These are phyloP conservation scores for Suhomyces panamericanus DNA, from an alignment of 1,139 yeast genomes.

Conservation along the genomic window DNA sequence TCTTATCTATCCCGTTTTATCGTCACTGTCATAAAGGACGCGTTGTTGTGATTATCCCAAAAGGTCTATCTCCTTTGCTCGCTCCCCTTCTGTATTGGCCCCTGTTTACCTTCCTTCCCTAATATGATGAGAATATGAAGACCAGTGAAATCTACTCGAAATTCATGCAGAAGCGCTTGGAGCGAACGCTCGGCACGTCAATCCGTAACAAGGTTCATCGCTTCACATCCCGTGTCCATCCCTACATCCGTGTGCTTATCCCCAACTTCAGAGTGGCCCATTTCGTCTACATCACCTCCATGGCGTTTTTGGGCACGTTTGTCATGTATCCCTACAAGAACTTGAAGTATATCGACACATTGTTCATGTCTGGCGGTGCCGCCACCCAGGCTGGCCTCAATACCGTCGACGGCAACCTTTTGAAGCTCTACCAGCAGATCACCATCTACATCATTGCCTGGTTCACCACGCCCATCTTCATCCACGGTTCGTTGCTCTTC, in stretches of 20 bases:
- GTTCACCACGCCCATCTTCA: slow-evolving; percentile 83
- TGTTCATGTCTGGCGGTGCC: slow-evolving; percentile 75
- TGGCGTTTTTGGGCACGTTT: slow-evolving; percentile 66
- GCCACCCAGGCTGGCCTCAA: slow-evolving; percentile 92
- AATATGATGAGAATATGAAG: slow-evolving; percentile 8
- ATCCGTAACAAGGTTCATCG: slow-evolving; percentile 29
- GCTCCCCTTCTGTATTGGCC: not conserved
- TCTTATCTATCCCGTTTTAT: too few relatives aligned
- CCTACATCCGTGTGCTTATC: slow-evolving; percentile 51
- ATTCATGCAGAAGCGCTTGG: slow-evolving; percentile 10
- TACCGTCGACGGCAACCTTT: slow-evolving; percentile 63
- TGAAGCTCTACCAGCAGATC: slow-evolving; percentile 77
- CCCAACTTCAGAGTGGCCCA: slow-evolving; percentile 83
- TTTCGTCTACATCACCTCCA: slow-evolving; percentile 58
- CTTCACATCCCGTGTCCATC: slow-evolving; percentile 31
- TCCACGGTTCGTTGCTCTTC: slow-evolving; percentile 77
- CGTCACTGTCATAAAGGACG: not conserved
- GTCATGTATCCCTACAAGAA: slow-evolving; percentile 73
- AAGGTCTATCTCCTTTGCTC: not conserved
- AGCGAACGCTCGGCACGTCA: slow-evolving; percentile 20
- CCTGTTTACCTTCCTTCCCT: not conserved
- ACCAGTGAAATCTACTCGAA: slow-evolving; percentile 6
- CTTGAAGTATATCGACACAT: slow-evolving; percentile 69
- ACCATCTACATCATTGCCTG: slow-evolving; percentile 58
- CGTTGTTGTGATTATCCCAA: not conserved